These are phyloP conservation scores for Rhizophlyctis rosea DNA, from an alignment of 192 early-diverging fungal genomes.

Conservation along the genomic window DNA sequence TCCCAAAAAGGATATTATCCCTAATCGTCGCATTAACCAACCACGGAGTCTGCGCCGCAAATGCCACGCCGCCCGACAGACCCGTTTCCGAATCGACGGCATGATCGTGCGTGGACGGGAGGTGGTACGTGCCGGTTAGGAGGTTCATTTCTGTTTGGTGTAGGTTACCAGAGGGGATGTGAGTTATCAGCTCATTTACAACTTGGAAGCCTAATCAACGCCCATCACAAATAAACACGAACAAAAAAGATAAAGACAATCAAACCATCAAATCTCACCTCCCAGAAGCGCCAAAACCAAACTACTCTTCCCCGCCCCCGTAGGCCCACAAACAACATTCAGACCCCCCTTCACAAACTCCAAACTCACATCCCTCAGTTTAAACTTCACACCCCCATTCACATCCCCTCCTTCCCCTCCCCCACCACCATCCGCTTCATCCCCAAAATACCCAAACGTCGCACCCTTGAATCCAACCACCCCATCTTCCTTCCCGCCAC, in stretches of 20 bases:
- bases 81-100: too few species aligned
- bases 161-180: slow-evolving; percentile 6
- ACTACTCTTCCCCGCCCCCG: slow-evolving; percentile 84
- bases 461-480: too few species aligned
- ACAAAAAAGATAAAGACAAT: too few species aligned
- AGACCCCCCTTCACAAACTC: slow-evolving; percentile 33
- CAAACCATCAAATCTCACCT: too few species aligned
- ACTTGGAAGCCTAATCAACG: too few species aligned
- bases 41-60: slow-evolving; percentile 70
- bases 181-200: too few species aligned
- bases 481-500: too few species aligned
- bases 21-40: slow-evolving; percentile 66
- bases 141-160: slow-evolving; percentile 26
- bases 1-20: slow-evolving; percentile 82
- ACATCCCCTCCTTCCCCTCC: slow-evolving; percentile 48
- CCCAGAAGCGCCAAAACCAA: slow-evolving; percentile 79
- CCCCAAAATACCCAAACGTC: too few species aligned
- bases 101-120: background rate
- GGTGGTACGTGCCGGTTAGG: slow-evolving; percentile 15
- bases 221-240: too few species aligned
- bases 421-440: slow-evolving; percentile 69
- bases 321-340: slow-evolving; percentile 75
- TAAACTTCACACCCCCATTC: slow-evolving; percentile 49
- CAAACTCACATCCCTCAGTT: slow-evolving; percentile 19
- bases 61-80: too few species aligned